Evolutionary conservation across 371 early-diverging fungal genomes (phyloP).

Genomic region (Circinella umbellata): DNA sequence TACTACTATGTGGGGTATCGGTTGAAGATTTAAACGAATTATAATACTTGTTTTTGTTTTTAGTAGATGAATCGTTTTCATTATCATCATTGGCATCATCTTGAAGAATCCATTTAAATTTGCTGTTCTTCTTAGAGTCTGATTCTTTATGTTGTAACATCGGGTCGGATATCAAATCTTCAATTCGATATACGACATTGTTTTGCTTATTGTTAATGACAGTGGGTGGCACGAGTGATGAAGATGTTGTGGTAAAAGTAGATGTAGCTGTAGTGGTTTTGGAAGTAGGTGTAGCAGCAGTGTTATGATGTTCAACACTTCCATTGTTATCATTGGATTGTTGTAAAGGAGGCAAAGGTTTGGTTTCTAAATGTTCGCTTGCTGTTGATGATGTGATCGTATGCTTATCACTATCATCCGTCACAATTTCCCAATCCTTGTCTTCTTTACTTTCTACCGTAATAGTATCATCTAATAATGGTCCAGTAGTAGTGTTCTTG

Average conservation of each 20-base stretch:
- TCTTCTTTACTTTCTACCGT: background rate
- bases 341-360: background rate
- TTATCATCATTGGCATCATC: background rate
- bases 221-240: background rate
- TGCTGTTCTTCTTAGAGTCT: conserved; percentile 21
- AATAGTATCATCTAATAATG: background rate
- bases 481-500: background rate
- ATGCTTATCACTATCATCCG: conserved; percentile 3
- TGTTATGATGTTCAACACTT: background rate
- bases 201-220: conserved; percentile 13
- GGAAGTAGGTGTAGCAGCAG: background rate
- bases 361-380: background rate
- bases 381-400: background rate
- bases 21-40: background rate
- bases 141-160: conserved; percentile 23
- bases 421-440: conserved; percentile 9
- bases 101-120: conserved; percentile 39
- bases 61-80: background rate
- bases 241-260: background rate
- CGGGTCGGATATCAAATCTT: conserved; percentile 49
- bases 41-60: background rate
- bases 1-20: background rate
- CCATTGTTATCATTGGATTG: background rate
- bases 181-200: conserved; percentile 41
- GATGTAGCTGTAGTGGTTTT: background rate